Percentiles rank a stretch among this genome's conserved stretches.
Conservation (phyloP, 1,284 basidiomycete species). For the Tylopilus sp. region DNA sequence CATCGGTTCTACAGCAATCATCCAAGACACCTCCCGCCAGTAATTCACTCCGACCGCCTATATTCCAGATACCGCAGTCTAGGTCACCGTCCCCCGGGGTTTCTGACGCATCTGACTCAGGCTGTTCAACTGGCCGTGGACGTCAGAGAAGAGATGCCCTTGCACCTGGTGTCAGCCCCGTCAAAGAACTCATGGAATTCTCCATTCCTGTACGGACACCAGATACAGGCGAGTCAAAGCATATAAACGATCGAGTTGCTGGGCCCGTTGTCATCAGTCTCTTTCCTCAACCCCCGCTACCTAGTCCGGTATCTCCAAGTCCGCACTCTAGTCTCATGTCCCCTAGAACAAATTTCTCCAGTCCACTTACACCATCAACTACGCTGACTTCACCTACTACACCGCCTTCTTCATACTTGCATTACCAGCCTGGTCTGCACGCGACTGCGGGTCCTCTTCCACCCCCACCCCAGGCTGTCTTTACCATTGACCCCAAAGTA, state of each 20-base stretch:
- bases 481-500: conserved; percentile 42
- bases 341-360: conserved; percentile 25
- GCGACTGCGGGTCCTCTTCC: conserved; percentile 70
- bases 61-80: conserved; percentile 52
- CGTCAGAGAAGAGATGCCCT: conserved; percentile 37
- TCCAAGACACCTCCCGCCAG: conserved; percentile 13
- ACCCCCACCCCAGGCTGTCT: conserved; percentile 55
- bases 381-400: conserved; percentile 27
- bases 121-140: conserved; percentile 27
- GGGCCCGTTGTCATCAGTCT: conserved; percentile 54
- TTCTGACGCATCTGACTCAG: conserved; percentile 35
- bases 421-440: conserved; percentile 65
- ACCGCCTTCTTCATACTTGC: conserved; percentile 42
- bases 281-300: conserved; percentile 26
- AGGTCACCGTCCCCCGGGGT: conserved; percentile 45
- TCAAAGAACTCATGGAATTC: conserved; percentile 30
- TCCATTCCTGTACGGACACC: conserved; percentile 43
- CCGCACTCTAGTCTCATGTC: conserved; percentile 30
- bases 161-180: conserved; percentile 29
- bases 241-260: conserved; percentile 53
- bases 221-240: conserved; percentile 54
- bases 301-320: conserved; percentile 26
- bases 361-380: conserved; percentile 27
- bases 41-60: conserved; percentile 38
- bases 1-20: conserved; percentile 29